Evolutionary conservation across 2,329 filamentous ascomycete genomes (phyloP).

Genomic region (Colletotrichum sp.): DNA sequence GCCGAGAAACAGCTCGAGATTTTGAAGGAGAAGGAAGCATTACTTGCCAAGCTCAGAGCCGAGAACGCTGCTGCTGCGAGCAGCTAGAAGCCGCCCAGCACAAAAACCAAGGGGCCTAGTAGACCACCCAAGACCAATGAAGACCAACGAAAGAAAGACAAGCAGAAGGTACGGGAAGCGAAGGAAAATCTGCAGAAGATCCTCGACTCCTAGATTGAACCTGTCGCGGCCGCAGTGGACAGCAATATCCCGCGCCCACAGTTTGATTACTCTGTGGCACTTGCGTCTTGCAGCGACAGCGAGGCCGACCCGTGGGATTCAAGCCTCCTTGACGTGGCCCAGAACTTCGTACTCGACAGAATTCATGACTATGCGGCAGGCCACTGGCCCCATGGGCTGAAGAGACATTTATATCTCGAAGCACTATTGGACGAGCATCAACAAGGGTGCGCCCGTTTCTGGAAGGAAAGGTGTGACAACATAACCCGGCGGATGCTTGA

Average conservation of each 20-base stretch:
- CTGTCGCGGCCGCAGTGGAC: background rate
- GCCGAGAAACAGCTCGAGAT: slow-evolving; percentile 61
- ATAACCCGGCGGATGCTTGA: background rate
- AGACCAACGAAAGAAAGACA: background rate
- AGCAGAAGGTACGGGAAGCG: background rate
- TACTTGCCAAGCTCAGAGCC: slow-evolving; percentile 64
- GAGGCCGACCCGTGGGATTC: background rate
- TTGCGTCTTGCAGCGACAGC: background rate
- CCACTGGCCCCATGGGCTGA: background rate
- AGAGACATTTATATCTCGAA: background rate
- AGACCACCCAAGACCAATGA: background rate
- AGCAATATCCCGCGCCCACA: background rate
- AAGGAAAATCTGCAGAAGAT: background rate
- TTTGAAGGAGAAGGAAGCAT: slow-evolving; percentile 68
- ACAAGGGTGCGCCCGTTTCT: background rate
- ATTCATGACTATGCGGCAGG: background rate
- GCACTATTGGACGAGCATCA: background rate
- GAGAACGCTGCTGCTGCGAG: slow-evolving; percentile 51
- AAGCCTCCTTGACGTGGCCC: background rate
- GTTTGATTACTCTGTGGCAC: background rate
- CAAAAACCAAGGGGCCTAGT: background rate
- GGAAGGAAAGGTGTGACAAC: background rate
- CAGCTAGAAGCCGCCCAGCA: slow-evolving; percentile 10
- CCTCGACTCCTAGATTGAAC: background rate
- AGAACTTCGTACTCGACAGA: background rate